Evolutionary conservation across 2,329 filamentous ascomycete genomes (phyloP).

Genomic region (Fusarium scirpi): DNA sequence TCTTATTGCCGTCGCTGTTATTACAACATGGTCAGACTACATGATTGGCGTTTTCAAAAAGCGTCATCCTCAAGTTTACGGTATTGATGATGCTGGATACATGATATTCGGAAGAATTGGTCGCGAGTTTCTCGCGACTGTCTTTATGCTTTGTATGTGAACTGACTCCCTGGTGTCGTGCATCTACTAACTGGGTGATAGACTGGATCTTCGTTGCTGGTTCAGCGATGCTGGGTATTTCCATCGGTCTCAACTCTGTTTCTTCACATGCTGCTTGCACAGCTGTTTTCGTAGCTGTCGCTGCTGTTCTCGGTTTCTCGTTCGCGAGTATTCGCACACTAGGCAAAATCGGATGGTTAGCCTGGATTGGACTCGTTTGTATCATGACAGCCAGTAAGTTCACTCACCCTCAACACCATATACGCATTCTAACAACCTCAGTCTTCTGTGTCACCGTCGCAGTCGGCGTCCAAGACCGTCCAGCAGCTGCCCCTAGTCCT

Average conservation of each 20-base stretch:
- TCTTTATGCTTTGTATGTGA: constrained; percentile 52
- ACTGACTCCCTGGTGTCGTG: accelerated
- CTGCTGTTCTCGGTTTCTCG: constrained; percentile 46
- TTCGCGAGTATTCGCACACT: constrained; percentile 52
- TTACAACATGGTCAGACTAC: constrained; percentile 50
- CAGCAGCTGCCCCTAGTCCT: constrained; percentile 20
- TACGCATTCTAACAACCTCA: not conserved
- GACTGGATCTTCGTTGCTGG: constrained; percentile 35
- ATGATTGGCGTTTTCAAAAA: constrained; percentile 64
- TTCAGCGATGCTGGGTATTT: constrained; percentile 49
- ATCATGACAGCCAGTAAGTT: constrained; percentile 37
- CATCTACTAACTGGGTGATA: not conserved
- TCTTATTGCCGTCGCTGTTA: constrained; percentile 54
- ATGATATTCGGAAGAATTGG: constrained; percentile 63
- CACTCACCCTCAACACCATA: accelerated
- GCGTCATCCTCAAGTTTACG: constrained; percentile 63
- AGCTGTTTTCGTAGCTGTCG: constrained; percentile 55
- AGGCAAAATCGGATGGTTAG: constrained; percentile 51
- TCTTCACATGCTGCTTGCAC: constrained; percentile 56
- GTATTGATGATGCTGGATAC: constrained; percentile 64
- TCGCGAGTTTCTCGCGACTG: constrained; percentile 55
- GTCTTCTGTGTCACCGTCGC: constrained; percentile 36
- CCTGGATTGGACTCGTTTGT: constrained; percentile 45
- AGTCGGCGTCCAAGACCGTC: constrained; percentile 32
- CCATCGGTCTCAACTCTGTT: constrained; percentile 56